These are phyloP conservation scores for Stygiomarasmius scandens DNA, from an alignment of 1,284 basidiomycete species.

Conservation along the genomic window DNA sequence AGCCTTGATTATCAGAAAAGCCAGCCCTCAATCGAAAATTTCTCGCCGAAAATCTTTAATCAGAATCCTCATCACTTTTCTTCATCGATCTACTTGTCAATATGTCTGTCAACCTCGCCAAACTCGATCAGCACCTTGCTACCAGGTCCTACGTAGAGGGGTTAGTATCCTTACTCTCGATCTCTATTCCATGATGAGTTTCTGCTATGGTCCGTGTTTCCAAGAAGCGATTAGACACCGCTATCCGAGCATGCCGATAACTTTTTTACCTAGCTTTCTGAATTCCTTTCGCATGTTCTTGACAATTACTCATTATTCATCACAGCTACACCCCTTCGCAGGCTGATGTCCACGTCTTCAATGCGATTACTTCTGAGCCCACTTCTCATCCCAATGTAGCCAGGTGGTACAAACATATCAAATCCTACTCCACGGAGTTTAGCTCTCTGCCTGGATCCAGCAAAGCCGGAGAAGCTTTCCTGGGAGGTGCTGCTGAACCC, in stretches of 20 bases:
- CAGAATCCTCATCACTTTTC: slow-evolving; percentile 22
- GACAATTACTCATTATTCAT: slow-evolving; percentile 14
- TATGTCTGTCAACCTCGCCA: slow-evolving; percentile 77
- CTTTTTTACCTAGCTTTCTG: slow-evolving; percentile 74
- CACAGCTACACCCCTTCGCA: slow-evolving; percentile 91
- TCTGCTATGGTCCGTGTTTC: slow-evolving; percentile 71
- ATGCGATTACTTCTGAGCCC: slow-evolving; percentile 69
- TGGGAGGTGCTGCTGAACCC: slow-evolving; percentile 48
- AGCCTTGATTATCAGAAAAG: background rate
- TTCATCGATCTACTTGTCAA: slow-evolving; percentile 28
- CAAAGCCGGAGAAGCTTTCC: slow-evolving; percentile 77
- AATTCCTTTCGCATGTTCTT: slow-evolving; percentile 16
- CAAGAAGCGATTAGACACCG: slow-evolving; percentile 88
- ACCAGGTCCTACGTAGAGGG: slow-evolving; percentile 90
- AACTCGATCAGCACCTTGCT: slow-evolving; percentile 85
- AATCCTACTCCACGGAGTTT: slow-evolving; percentile 84
- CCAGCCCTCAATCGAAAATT: background rate
- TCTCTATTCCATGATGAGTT: slow-evolving; percentile 24
- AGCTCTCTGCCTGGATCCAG: slow-evolving; percentile 82
- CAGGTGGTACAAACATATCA: slow-evolving; percentile 95
- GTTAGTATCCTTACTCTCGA: slow-evolving; percentile 55
- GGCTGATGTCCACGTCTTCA: slow-evolving; percentile 95
- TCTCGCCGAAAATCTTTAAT: slow-evolving; percentile 7
- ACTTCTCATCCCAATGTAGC: slow-evolving; percentile 79
- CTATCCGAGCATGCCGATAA: slow-evolving; percentile 69